Evolutionary conservation across 2,329 filamentous ascomycete species (phyloP).

Genomic region (Pseudocercospora cruenta): DNA sequence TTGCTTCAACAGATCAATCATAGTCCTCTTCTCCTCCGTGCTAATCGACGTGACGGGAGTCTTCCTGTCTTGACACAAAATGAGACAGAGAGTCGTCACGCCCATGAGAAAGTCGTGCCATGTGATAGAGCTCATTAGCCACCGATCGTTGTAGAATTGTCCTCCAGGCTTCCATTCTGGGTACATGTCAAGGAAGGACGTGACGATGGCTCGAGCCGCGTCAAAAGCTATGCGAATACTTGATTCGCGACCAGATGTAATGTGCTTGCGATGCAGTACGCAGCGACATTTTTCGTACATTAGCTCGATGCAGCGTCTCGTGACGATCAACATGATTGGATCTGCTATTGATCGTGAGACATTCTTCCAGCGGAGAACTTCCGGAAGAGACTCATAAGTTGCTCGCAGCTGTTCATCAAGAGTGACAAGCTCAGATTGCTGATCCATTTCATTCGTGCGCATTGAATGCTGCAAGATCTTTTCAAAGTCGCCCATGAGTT

Average conservation of each 20-base stretch:
- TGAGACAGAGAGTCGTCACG: conserved; percentile 50
- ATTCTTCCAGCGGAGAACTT: conserved; percentile 35
- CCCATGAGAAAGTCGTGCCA: conserved; percentile 51
- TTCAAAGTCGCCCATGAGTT: conserved; percentile 38
- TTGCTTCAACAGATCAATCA: conserved; percentile 6
- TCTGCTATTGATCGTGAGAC: conserved; percentile 47
- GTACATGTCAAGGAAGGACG: conserved; percentile 52
- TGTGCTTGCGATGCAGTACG: conserved; percentile 23
- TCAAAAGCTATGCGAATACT: conserved; percentile 30
- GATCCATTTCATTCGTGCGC: conserved; percentile 23
- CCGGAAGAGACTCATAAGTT: conserved; percentile 36
- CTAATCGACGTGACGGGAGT: not conserved
- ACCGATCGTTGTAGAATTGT: conserved; percentile 44
- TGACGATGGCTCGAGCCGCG: conserved; percentile 31
- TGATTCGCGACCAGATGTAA: conserved; percentile 8
- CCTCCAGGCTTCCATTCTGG: conserved; percentile 49
- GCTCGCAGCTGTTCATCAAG: conserved; percentile 40
- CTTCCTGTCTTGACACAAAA: conserved; percentile 34
- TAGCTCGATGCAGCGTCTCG: conserved; percentile 37
- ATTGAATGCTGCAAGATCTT: conserved; percentile 39
- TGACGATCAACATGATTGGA: conserved; percentile 56
- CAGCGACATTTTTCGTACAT: conserved; percentile 32
- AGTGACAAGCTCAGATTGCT: conserved; percentile 24
- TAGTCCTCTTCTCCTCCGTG: not conserved
- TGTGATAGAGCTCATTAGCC: conserved; percentile 46